Base-by-base conservation (phyloP, 1,284 basidiomycete genomes). In the Rhizoctonia solani region DNA sequence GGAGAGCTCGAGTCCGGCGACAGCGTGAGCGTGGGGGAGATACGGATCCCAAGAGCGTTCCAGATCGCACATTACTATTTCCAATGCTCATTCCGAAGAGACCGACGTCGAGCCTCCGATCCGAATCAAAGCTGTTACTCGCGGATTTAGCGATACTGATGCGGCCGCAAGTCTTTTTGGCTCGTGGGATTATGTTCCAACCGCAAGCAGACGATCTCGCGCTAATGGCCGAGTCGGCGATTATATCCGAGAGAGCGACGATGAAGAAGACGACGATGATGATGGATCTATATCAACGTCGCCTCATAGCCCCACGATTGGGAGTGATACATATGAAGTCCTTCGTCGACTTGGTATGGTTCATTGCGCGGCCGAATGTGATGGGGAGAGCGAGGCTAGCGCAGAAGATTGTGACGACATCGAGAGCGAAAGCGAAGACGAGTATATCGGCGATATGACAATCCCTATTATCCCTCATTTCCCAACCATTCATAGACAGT, bases 241-340 rank as follows among this genome's bases (percentile, higher is more conserved):
- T 42, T 74, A 63, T n/a, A 69, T 72, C 16, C 37, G n/a, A n/a
- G n/a, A n/a, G n/a, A n/a, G n/a, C 72, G 68, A 70, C 72, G 74
- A 47, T 74, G 73, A 47, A 59, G 72, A 69, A 21, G 69, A 69
- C 4, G 73, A 71, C 53, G 73, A 75, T 2, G 71, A 72, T 8
- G 76, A 72, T 34, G 75, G 67, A 19, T 54, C 71, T 4, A 72
- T 74, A 0, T 75, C 76, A 46, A 74, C 74, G 30, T 72, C 72
- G 0, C 69, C 71, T 54, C 73, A 74, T 21, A 73, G 59, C 8
- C 72, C 73, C 37, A 71, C 69, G 32, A 39, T 39, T 39, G 8
- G 9, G 70, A 54, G 50, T 53, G 23, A 47, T 61, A 44, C 41
- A 47, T 21, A 56, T 54, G 50, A 29, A 25, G 21, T 69, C 59